Percentiles rank a stretch among this genome's conserved stretches.
Evolutionary conservation across 345 rosid species (phyloP).

Genomic region (Raphanus sativus): DNA sequence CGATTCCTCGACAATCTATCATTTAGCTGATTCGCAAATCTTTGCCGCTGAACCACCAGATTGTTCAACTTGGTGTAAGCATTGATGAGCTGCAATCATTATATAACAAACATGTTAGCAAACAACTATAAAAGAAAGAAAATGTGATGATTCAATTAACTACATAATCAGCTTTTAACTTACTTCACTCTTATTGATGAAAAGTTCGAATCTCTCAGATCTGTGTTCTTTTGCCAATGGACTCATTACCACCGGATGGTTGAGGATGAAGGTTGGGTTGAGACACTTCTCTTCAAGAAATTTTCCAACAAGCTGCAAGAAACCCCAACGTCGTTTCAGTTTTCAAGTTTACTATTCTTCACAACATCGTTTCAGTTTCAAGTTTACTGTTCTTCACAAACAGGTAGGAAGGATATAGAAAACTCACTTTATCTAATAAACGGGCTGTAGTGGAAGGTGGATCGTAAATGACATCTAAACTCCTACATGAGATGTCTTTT

Average conservation of each 20-base stretch:
- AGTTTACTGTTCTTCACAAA: no score
- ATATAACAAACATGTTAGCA: constrained; percentile 5
- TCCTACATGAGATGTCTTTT: no score
- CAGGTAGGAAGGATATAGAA: no score
- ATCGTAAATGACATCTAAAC: no score
- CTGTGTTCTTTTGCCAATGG: constrained; percentile 53
- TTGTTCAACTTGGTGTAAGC: constrained; percentile 97
- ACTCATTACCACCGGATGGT: constrained; percentile 47
- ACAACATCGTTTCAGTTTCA: not conserved
- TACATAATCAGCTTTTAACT: not conserved
- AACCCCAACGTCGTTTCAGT: not conserved
- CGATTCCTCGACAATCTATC: constrained; percentile 93
- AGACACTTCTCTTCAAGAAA: constrained; percentile 84
- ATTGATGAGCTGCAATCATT: constrained; percentile 62
- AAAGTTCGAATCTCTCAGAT: constrained; percentile 91
- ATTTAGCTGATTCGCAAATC: constrained; percentile 92
- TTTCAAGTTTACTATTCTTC: not conserved
- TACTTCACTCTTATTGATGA: constrained; percentile 89
- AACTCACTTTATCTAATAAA: no score
- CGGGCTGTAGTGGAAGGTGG: no score
- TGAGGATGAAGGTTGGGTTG: constrained; percentile 85
- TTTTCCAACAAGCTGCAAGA: constrained; percentile 53
- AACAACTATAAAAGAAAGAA: not conserved
- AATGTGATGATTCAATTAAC: not conserved
- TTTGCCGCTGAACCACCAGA: constrained; percentile 86